Evolutionary conservation across 257 asterid genomes (phyloP).

Genomic region (Nemophila menziesii): DNA sequence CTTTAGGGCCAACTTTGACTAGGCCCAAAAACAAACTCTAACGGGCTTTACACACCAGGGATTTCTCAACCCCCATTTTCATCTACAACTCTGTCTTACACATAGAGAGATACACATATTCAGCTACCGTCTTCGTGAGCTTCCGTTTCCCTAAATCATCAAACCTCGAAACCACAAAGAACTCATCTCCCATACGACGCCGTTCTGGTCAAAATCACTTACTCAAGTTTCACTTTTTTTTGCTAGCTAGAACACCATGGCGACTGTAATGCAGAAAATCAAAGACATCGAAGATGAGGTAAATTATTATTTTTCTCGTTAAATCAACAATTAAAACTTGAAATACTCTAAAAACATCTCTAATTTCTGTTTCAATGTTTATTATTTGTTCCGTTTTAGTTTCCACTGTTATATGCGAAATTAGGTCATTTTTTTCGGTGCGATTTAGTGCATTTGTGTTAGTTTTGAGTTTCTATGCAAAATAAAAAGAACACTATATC

Average conservation of each 20-base stretch:
- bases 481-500: too few species aligned
- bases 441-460: too few species aligned
- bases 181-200: background rate
- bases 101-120: background rate
- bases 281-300: conserved; percentile 99
- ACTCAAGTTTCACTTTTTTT: background rate
- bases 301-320: background rate
- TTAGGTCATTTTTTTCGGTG: too few species aligned
- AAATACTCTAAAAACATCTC: too few species aligned
- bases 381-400: too few species aligned
- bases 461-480: too few species aligned
- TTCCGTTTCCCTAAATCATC: background rate
- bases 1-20: too few species aligned
- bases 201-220: background rate
- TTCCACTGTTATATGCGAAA: too few species aligned
- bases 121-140: too few species aligned
- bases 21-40: too few species aligned
- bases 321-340: background rate
- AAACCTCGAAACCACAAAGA: background rate
- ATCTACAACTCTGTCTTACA: background rate
- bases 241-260: conserved; percentile 28
- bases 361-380: too few species aligned
- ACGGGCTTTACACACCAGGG: too few species aligned
- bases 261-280: conserved; percentile 97
- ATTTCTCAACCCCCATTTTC: background rate